phyloP scores from a whole-genome alignment of 192 early-diverging fungal species.

The Linnemannia elongata region DNA sequence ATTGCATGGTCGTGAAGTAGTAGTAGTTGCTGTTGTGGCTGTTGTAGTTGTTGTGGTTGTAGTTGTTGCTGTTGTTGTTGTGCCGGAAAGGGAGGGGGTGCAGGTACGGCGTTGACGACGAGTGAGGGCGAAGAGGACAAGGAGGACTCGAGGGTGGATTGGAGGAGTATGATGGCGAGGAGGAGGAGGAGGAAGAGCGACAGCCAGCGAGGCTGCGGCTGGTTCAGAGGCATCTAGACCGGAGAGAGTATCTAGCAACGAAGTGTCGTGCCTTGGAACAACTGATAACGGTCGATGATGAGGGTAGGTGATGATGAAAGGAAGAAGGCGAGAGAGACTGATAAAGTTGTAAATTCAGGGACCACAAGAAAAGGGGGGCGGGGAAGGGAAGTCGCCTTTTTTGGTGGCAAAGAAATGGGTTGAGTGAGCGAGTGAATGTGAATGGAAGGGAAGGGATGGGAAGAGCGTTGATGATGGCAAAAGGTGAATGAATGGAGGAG shows the following conservation, averaged over 20 bases:
- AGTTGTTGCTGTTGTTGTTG: neutral
- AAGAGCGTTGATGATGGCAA: too few relatives aligned
- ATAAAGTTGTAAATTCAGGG: too few relatives aligned
- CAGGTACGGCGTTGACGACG: neutral
- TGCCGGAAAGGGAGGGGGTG: neutral
- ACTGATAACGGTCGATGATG: too few relatives aligned
- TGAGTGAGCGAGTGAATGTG: too few relatives aligned
- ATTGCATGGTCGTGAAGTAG: neutral
- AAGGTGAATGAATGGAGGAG: too few relatives aligned
- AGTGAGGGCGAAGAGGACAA: neutral
- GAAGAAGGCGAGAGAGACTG: too few relatives aligned
- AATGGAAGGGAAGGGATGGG: too few relatives aligned
- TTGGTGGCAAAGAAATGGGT: too few relatives aligned
- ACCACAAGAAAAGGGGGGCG: neutral
- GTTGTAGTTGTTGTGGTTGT: neutral
- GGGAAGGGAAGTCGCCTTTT: too few relatives aligned
- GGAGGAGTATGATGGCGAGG: slow-evolving; percentile 30
- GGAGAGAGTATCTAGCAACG: neutral
- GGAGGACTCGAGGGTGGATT: neutral
- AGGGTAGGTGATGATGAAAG: too few relatives aligned
- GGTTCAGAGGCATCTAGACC: neutral
- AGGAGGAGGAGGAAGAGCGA: slow-evolving; percentile 30
- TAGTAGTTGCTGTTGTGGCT: too few relatives aligned
- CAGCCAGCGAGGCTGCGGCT: slow-evolving; percentile 21
- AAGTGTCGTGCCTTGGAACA: too few relatives aligned